Conservation (phyloP, 139 green algal genomes). For the Deuterostichococcus epilithicus region DNA sequence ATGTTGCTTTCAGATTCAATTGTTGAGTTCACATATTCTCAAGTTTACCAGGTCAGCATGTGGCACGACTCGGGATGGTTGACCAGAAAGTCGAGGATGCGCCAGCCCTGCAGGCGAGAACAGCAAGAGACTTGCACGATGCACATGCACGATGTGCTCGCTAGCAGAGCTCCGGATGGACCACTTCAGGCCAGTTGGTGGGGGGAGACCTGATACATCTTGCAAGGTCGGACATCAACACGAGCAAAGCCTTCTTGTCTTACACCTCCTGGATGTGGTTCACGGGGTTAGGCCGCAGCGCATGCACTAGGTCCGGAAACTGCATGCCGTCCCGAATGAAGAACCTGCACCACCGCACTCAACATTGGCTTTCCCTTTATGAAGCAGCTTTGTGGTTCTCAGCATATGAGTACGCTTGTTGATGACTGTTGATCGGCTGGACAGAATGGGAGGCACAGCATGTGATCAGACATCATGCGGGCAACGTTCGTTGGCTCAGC, state of each 20-base stretch:
- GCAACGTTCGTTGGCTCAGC: neutral
- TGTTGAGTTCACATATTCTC: too few relatives aligned
- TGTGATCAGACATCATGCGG: neutral
- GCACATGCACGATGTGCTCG: neutral
- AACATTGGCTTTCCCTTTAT: neutral
- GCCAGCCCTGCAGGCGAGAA: slow-evolving; percentile 26
- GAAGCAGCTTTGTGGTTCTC: neutral
- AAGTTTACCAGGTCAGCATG: slow-evolving; percentile 39
- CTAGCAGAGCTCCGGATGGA: too few relatives aligned
- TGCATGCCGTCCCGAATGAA: slow-evolving; percentile 70
- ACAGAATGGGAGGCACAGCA: neutral
- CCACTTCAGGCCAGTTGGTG: too few relatives aligned
- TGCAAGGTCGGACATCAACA: too few relatives aligned
- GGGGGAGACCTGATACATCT: too few relatives aligned
- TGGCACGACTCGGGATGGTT: slow-evolving; percentile 48
- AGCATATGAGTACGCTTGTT: neutral
- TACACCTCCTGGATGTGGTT: slow-evolving; percentile 39
- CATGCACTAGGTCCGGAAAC: slow-evolving; percentile 67
- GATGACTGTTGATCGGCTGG: neutral
- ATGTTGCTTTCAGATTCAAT: too few relatives aligned
- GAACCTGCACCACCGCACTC: slow-evolving; percentile 36
- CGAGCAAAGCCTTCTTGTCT: too few relatives aligned
- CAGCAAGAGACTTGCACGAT: slow-evolving; percentile 17
- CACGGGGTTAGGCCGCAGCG: slow-evolving; percentile 56
- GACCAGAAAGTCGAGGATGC: slow-evolving; percentile 58